Conservation (phyloP, 2,329 filamentous ascomycete species). For the Neonectria faginata region DNA sequence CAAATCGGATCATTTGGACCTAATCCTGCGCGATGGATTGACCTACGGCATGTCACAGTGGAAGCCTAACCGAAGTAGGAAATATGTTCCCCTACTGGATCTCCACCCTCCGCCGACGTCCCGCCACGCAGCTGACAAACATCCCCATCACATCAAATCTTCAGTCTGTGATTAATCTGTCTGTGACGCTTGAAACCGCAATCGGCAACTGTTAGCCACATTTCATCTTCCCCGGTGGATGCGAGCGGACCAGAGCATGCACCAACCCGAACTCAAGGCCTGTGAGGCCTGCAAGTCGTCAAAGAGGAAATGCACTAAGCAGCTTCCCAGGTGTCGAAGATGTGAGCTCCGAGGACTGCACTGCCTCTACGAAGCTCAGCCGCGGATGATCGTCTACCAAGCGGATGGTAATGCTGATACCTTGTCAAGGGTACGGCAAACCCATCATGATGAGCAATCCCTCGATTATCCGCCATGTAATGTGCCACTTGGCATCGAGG, state of each 20-base stretch:
- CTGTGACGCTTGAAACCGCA: neutral
- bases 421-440: neutral
- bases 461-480: neutral
- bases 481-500: neutral
- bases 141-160: neutral
- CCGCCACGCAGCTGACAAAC: conserved; percentile 7
- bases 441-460: neutral
- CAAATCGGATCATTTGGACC: too few relatives aligned
- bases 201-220: neutral
- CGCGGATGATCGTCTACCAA: conserved; percentile 26
- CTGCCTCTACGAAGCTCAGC: conserved; percentile 38
- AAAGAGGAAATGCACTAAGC: conserved; percentile 37
- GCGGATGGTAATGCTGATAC: neutral
- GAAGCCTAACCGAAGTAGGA: conserved; percentile 26
- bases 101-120: neutral
- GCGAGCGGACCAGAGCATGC: neutral
- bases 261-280: conserved; percentile 13
- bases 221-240: neutral
- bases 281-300: conserved; percentile 34
- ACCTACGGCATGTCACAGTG: neutral
- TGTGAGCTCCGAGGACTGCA: conserved; percentile 31
- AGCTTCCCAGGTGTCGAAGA: conserved; percentile 33
- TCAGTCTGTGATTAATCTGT: neutral
- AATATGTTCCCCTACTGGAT: neutral
- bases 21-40: too few relatives aligned